Percentiles rank a stretch among this genome's conserved stretches.
phyloP scores from a whole-genome alignment of 805 yeast species.

The Komagataella phaffii region DNA sequence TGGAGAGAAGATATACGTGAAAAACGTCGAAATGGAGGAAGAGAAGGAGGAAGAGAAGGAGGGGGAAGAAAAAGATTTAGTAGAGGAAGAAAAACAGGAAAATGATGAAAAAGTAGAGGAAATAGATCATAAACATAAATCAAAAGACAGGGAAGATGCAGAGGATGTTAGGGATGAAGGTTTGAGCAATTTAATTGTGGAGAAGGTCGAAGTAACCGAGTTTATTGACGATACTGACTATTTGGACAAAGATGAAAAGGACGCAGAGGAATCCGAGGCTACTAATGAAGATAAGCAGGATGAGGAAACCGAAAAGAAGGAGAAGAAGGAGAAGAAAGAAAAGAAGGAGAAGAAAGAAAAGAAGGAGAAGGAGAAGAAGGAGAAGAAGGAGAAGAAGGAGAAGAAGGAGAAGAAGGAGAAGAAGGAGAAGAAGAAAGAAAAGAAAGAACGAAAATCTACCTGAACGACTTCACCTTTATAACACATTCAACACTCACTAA shows the following conservation, averaged over 20 bases:
- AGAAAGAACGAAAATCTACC: constrained; percentile 1
- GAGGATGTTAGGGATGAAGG: constrained; percentile 1
- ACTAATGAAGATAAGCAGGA: constrained; percentile 7
- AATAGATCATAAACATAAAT: neutral
- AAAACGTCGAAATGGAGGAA: constrained; percentile 8
- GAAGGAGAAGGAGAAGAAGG: constrained; percentile 7
- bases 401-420: constrained; percentile 6
- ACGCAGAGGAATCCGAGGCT: constrained; percentile 4
- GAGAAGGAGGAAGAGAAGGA: constrained; percentile 5
- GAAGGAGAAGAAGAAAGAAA: constrained; percentile 3
- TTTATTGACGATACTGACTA: constrained; percentile 16
- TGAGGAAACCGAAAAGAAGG: constrained; percentile 13
- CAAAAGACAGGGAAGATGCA: neutral
- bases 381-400: constrained; percentile 7
- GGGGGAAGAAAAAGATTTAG: constrained; percentile 6
- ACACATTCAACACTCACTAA: neutral
- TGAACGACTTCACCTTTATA: constrained; percentile 3
- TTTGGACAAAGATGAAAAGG: constrained; percentile 6
- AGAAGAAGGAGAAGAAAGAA: constrained; percentile 4
- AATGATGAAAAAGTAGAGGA: constrained; percentile 2
- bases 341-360: constrained; percentile 5
- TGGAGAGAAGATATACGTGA: constrained; percentile 20
- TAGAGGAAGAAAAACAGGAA: constrained; percentile 4
- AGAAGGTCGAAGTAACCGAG: constrained; percentile 28
- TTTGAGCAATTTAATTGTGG: constrained; percentile 21